Evolutionary conservation across 805 yeast species (phyloP).

Genomic region (Torulaspora indica): DNA sequence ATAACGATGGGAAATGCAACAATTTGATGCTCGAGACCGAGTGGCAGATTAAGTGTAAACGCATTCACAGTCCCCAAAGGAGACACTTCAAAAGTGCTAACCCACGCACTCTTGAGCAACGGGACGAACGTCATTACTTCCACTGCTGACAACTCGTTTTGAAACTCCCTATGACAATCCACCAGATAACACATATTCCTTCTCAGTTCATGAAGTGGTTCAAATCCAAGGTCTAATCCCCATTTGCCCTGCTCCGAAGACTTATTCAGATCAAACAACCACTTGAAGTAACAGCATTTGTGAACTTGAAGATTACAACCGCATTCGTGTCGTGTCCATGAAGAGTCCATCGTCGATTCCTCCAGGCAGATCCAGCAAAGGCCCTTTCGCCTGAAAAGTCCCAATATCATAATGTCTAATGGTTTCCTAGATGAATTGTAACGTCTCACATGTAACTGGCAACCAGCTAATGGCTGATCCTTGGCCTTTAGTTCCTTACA

Average conservation of each 20-base stretch:
- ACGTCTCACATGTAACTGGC: background rate
- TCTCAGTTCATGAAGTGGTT: constrained; percentile 11
- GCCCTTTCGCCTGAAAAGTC: constrained; percentile 11
- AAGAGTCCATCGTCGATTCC: constrained; percentile 14
- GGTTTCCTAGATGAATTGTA: background rate
- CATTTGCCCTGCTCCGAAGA: constrained; percentile 6
- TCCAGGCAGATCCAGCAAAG: constrained; percentile 34
- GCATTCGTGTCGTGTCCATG: constrained; percentile 30
- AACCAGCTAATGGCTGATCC: background rate
- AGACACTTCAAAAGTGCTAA: constrained; percentile 9
- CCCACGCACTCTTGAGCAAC: constrained; percentile 12
- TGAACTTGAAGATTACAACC: constrained; percentile 33
- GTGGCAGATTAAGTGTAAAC: constrained; percentile 8
- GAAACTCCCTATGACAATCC: constrained; percentile 21
- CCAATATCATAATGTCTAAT: constrained; percentile 1
- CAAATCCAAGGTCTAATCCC: constrained; percentile 5
- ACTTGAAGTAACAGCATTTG: constrained; percentile 26
- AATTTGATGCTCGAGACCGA: background rate
- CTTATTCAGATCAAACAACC: constrained; percentile 22
- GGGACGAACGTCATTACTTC: constrained; percentile 17
- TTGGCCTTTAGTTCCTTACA: background rate
- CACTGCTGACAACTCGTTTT: constrained; percentile 14
- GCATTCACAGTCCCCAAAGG: constrained; percentile 9
- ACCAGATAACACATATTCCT: constrained; percentile 17
- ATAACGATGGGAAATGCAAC: constrained; percentile 11